Conservation (phyloP, 441 rosid species). For the Flueggea neowawraea region DNA sequence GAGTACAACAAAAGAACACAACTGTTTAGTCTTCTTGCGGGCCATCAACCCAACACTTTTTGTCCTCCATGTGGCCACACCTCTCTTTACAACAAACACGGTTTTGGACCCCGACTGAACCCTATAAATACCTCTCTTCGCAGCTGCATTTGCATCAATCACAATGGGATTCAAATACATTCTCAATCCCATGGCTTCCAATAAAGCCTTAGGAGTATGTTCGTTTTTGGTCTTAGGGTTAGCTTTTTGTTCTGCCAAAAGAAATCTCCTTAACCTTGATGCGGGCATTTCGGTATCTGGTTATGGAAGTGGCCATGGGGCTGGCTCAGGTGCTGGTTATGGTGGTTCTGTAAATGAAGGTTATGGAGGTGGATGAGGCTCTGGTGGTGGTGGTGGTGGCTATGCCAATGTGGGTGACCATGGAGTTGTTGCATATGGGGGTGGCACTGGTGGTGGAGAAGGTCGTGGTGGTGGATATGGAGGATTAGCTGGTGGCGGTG, state of each 20-base stretch:
- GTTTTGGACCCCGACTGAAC: conserved; percentile 15
- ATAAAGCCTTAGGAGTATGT: conserved; percentile 15
- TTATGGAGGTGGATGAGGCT: not conserved
- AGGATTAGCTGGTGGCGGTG: conserved; percentile 6
- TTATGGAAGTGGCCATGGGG: conserved; percentile 4
- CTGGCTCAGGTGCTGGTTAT: not conserved
- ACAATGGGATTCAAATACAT: conserved; percentile 8
- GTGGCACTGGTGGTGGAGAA: not conserved
- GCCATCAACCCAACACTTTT: not conserved
- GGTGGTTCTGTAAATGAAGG: not conserved
- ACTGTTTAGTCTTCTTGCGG: not conserved
- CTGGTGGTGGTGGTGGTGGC: conserved; percentile 3
- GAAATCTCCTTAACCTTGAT: conserved; percentile 32
- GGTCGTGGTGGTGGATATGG: conserved; percentile 7
- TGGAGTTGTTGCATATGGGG: conserved; percentile 3
- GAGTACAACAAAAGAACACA: not conserved
- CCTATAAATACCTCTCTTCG: conserved; percentile 32
- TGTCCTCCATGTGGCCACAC: not conserved
- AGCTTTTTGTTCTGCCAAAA: conserved; percentile 34
- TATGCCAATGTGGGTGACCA: not conserved
- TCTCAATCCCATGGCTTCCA: conserved; percentile 26
- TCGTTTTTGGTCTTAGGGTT: conserved; percentile 32
- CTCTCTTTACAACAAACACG: conserved; percentile 15
- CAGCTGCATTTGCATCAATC: conserved; percentile 9
- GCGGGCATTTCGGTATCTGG: conserved; percentile 1